Conservation (phyloP, 2,329 filamentous ascomycete species). For the Endothia cerciana region DNA sequence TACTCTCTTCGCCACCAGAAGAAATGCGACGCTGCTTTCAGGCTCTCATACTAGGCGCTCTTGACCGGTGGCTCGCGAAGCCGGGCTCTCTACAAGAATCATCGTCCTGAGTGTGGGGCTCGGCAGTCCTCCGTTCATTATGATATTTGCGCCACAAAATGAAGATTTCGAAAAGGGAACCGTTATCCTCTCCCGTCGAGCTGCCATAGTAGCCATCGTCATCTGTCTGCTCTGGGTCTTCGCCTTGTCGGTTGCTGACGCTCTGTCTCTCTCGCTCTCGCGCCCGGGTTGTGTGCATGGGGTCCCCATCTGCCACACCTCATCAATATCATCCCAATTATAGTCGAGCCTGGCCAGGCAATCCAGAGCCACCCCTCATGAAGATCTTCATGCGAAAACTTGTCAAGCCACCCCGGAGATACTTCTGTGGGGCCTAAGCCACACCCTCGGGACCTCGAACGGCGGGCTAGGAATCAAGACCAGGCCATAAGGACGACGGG, state of each 20-base stretch:
- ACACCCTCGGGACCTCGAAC: neutral
- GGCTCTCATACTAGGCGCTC: neutral
- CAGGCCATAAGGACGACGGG: neutral
- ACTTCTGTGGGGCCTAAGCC: constrained; percentile 1
- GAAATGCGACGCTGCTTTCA: neutral
- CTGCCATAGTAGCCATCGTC: neutral
- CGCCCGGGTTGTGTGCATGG: constrained; percentile 14
- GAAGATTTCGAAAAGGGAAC: neutral
- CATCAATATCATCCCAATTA: constrained; percentile 21
- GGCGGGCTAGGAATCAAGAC: neutral
- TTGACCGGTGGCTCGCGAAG: neutral
- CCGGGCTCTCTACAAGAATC: neutral
- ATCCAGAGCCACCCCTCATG: constrained; percentile 3
- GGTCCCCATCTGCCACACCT: constrained; percentile 9
- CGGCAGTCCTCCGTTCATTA: neutral
- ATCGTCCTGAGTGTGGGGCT: neutral
- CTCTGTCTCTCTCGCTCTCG: constrained; percentile 14
- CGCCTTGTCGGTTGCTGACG: neutral
- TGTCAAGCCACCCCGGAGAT: constrained; percentile 8
- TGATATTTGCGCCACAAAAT: neutral
- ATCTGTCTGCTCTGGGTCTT: neutral
- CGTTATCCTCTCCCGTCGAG: neutral
- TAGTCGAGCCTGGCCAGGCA: constrained; percentile 14
- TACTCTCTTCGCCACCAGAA: neutral
- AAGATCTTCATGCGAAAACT: constrained; percentile 19